phyloP scores from a whole-genome alignment of 225 moss, liverwort and hornwort species.

The Marchantia polymorpha region DNA sequence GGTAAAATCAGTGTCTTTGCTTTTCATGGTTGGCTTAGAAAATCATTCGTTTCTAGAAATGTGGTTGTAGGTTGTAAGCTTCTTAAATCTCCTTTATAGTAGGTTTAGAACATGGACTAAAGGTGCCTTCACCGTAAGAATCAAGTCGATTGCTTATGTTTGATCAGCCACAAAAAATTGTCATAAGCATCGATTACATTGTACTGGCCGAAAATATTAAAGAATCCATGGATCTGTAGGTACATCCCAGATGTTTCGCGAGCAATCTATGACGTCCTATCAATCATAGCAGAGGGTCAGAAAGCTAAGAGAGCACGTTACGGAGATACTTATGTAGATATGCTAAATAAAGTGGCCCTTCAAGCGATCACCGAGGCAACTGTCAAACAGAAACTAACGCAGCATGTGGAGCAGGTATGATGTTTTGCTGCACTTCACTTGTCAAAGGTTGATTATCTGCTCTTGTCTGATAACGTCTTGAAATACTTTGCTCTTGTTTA shows the following conservation, averaged over 20 bases:
- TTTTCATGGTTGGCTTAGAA: neutral
- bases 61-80: neutral
- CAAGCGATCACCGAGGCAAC: constrained; percentile 73
- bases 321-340: constrained; percentile 59
- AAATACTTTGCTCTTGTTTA: neutral
- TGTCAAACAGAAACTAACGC: constrained; percentile 77
- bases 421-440: neutral
- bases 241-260: constrained; percentile 95
- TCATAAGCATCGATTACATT: too few relatives aligned
- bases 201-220: too few relatives aligned
- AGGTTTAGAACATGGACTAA: neutral
- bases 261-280: constrained; percentile 82
- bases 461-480: neutral
- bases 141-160: neutral
- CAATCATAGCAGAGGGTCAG: constrained; percentile 60
- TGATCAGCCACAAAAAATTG: neutral
- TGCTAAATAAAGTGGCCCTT: constrained; percentile 62
- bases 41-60: neutral
- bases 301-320: constrained; percentile 64
- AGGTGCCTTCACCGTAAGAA: neutral
- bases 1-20: neutral
- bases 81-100: too few relatives aligned
- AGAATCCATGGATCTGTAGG: constrained; percentile 32
- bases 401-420: constrained; percentile 90
- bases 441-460: neutral